Evolutionary conservation across 176 grass and related monocot species (phyloP), one percentile per base, ranked within the genome.

Genomic region (Paspalum vaginatum): DNA sequence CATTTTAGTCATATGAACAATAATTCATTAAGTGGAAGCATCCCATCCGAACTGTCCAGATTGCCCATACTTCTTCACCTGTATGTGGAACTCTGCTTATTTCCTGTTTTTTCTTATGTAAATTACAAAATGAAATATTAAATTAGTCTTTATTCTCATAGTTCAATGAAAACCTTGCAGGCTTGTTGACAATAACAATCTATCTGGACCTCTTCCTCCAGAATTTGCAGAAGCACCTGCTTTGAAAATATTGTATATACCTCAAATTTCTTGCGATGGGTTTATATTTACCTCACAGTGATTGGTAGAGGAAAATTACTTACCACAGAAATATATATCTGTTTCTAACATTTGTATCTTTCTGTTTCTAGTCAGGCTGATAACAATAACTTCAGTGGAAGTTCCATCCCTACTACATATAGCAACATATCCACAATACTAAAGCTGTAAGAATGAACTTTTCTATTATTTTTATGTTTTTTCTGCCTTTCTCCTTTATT

Each of bases 1-100:
- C 84, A 81, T 61, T 81, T 76, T 77, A 98, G 96, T 77, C 96
- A 95, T 85, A 98, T 95, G 96, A 98, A 98, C 75, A 98, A 98
- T 63, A 98, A 98, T 83, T 98, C 96, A 17, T 90, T 98, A 76
- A 98, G 88, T 69, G 92, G 96, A 58, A 62, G 86, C 81, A 93
- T 98, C 73, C 96, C 96, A 48, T 48, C 65, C 8, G 90, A 95
- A 86, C 40, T 98, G 68, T 93, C 88, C 65, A 85, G 75, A 84
- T 79, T 95, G 58, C 84, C 84, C 45, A 17, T 14, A 40, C 96
- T 98, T 82, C n/a, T 93, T 85, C 96, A 98, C 81, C 81, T 98
- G 96, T 98, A 91, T 88, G 96, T 84, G 41, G 67, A 84, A 72
- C 47, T 68, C 75, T 76, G 76, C 65, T 71, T 87, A 3, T 44